Conservation (phyloP, 169 alveolate genomes). For the Besnoitia besnoiti region DNA sequence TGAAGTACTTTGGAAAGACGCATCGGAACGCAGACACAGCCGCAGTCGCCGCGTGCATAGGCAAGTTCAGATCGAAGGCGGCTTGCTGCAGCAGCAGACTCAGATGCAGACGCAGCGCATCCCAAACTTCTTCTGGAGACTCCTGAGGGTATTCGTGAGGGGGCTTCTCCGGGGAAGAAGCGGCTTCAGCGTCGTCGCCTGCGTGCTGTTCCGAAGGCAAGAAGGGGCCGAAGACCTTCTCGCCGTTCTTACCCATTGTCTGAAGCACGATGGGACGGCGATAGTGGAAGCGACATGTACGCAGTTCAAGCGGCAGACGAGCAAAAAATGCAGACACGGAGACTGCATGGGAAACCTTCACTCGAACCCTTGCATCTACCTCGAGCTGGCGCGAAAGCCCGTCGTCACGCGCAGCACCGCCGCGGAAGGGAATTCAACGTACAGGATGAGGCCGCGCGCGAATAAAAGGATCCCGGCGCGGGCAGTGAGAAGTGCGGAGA, state of each 20-base stretch:
- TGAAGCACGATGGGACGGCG: too few species aligned
- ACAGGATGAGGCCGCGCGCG: too few species aligned
- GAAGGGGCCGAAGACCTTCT: slow-evolving; percentile 12
- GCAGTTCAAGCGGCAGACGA: too few species aligned
- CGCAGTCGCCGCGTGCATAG: slow-evolving; percentile 49
- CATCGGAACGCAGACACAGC: slow-evolving; percentile 53
- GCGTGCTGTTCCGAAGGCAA: not conserved
- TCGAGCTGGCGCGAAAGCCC: too few species aligned
- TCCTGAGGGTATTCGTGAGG: slow-evolving; percentile 55
- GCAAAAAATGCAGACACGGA: too few species aligned
- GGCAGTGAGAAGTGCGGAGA: too few species aligned
- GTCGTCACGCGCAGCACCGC: too few species aligned
- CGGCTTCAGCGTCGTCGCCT: not conserved
- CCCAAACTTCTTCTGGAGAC: slow-evolving; percentile 59
- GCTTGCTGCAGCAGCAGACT: slow-evolving; percentile 52
- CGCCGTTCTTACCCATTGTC: not conserved
- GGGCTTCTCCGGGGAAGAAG: slow-evolving; percentile 28
- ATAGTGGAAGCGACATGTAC: too few species aligned
- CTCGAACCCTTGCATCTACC: too few species aligned
- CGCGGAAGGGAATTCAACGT: too few species aligned
- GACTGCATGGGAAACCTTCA: too few species aligned
- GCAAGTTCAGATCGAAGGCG: slow-evolving; percentile 54
- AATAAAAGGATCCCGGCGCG: too few species aligned
- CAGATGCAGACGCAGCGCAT: slow-evolving; percentile 62
- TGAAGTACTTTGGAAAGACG: slow-evolving; percentile 32